Conservation (phyloP, 306 rosid genomes). For the Ochetophila trinervis region DNA sequence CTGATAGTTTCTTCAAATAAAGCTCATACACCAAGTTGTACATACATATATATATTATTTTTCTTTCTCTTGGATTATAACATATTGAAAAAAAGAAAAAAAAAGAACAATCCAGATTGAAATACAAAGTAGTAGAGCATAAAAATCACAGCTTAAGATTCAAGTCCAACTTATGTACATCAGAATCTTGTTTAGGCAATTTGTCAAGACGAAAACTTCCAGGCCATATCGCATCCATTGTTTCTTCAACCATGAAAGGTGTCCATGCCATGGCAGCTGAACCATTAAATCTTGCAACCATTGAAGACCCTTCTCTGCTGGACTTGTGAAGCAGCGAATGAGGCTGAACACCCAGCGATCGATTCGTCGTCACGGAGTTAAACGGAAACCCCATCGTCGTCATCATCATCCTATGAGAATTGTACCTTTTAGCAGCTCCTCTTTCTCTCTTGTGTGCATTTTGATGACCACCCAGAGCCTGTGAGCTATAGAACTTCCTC, state of each 20-base stretch:
- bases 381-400: constrained; percentile 35
- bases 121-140: background rate
- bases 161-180: constrained; percentile 51
- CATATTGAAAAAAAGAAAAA: no score
- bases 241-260: constrained; percentile 42
- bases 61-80: no score
- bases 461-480: constrained; percentile 80
- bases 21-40: no score
- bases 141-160: constrained; percentile 54
- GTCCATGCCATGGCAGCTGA: constrained; percentile 34
- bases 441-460: constrained; percentile 80
- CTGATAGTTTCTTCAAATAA: no score
- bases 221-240: constrained; percentile 49
- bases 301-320: constrained; percentile 32
- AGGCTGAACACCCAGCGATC: constrained; percentile 54
- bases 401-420: constrained; percentile 45
- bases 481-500: constrained; percentile 74
- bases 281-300: constrained; percentile 38
- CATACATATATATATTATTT: no score
- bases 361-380: constrained; percentile 12
- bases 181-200: constrained; percentile 32
- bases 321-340: constrained; percentile 61
- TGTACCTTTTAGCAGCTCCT: constrained; percentile 56
- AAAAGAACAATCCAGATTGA: constrained; percentile 7
- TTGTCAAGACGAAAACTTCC: constrained; percentile 53